These are phyloP conservation scores for Kodamaea lidongshanica DNA, from an alignment of 805 yeast species.

Conservation along the genomic window DNA sequence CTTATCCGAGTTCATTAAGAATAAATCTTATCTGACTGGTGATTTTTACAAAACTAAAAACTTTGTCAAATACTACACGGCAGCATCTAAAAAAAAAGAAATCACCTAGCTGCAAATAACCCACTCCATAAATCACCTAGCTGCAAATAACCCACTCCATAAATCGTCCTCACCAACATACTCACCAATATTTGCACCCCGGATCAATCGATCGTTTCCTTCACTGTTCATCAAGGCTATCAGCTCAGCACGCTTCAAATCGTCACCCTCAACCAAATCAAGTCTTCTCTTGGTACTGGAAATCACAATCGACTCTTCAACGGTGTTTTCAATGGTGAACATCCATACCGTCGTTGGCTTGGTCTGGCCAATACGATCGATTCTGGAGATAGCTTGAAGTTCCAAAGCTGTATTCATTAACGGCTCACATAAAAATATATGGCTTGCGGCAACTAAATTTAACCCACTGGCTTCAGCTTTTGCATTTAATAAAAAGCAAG, in stretches of 20 bases:
- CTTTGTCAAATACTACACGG: neutral
- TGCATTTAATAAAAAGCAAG: conserved; percentile 82
- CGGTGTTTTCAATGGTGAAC: conserved; percentile 76
- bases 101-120: neutral
- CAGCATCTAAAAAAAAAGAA: too few species aligned
- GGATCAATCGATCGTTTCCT: conserved; percentile 43
- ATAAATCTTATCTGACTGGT: too few species aligned
- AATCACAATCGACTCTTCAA: conserved; percentile 82
- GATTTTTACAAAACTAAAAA: neutral
- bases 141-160: conserved; percentile 55
- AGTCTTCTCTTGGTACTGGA: conserved; percentile 58
- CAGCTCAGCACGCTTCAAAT: conserved; percentile 41
- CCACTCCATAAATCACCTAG: conserved; percentile 6
- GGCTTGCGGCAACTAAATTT: conserved; percentile 86
- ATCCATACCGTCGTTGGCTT: conserved; percentile 85
- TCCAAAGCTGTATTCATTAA: conserved; percentile 82
- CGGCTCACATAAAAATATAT: conserved; percentile 90
- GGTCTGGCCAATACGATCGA: conserved; percentile 88
- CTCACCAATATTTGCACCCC: conserved; percentile 47
- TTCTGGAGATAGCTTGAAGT: conserved; percentile 84
- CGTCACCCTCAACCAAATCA: conserved; percentile 30
- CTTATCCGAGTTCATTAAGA: too few species aligned
- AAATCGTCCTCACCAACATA: conserved; percentile 51
- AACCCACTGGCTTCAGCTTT: conserved; percentile 86
- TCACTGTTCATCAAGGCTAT: conserved; percentile 48